Evolutionary conservation across 352 stramenopile species (phyloP).

Genomic region (Globisporangium nagaii): DNA sequence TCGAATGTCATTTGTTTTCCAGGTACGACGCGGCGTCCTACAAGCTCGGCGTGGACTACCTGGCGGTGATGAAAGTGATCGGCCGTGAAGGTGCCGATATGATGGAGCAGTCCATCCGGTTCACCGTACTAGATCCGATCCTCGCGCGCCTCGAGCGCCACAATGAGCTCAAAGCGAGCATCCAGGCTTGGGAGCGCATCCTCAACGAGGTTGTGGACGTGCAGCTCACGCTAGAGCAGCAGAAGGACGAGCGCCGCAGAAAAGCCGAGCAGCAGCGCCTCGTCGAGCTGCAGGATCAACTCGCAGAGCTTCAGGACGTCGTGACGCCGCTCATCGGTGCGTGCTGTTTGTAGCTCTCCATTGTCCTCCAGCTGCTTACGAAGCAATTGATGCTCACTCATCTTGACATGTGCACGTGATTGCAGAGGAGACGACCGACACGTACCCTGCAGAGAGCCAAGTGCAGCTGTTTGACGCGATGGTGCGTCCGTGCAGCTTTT

Average conservation of each 20-base stretch:
- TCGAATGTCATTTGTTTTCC: no score
- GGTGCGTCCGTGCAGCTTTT: conserved; percentile 20
- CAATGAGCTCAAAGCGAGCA: conserved; percentile 29
- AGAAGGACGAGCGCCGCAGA: conserved; percentile 32
- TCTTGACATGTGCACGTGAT: no score
- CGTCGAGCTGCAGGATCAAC: conserved; percentile 28
- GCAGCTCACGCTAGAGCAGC: conserved; percentile 23
- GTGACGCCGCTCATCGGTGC: conserved; percentile 39
- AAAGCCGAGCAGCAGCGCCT: conserved; percentile 30
- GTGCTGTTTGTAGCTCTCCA: background rate
- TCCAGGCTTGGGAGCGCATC: conserved; percentile 27
- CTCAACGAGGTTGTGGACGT: conserved; percentile 20
- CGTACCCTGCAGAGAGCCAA: conserved; percentile 22
- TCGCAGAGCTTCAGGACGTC: conserved; percentile 29
- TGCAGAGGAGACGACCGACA: conserved; percentile 36
- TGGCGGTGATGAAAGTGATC: conserved; percentile 46
- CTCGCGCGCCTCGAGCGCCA: conserved; percentile 46
- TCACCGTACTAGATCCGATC: conserved; percentile 70
- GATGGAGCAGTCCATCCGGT: conserved; percentile 74
- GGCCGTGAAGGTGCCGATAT: conserved; percentile 46
- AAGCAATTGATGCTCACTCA: no score
- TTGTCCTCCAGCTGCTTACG: no score
- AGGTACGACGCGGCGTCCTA: conserved; percentile 26
- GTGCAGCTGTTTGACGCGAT: conserved; percentile 57
- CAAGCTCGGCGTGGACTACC: conserved; percentile 33